Evolutionary conservation across 1,139 yeast genomes (phyloP), one percentile per base, ranked within the genome.

Genomic region (Lodderomyces elongisporus): DNA sequence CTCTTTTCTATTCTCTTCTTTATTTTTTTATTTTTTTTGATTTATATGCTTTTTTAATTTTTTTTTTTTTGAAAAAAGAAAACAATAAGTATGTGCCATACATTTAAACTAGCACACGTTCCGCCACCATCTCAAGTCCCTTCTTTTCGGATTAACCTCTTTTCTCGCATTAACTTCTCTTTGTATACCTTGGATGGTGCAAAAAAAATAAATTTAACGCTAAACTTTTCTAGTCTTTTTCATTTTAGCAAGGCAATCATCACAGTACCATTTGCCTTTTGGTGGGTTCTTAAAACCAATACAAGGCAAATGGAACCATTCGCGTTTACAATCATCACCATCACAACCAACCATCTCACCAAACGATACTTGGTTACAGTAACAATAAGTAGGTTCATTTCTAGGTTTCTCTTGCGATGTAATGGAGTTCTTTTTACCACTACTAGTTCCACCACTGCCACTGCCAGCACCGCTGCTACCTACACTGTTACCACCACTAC

Each of bases 301-400:
- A 58, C 98, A 91, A 13, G 96, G 96, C 51, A 89, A 69, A 61
- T 91, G 98, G 65, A 91, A 91, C 98, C 98, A 91, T 58, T 91
- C 97, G 35, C 89, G 70, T 54, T 82, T 82, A 62, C 98, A 91
- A 42, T 82, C 79, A 31, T 84, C 91, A 3, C 96, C 96, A 53
- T 91, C 98, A 60, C 98, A 91, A 3, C 95, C 98, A 41, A 91
- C 96, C 98, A 91, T 91, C 52, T 91, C 97, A 14, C 98, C 98
- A 56, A 85, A 89, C 3, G 97, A 89, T 1, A 88, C 95, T 54
- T 89, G 96, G 55, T 88, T 87, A 63, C 98, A 91, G 60, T 87
- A 87, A 58, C 98, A 91, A 56, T 91, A 91, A 3, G 91, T 77
- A 1, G 95, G 96, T 52, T 91, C 95, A 31, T 56, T 58, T 14